Base-by-base conservation (phyloP, 2,329 filamentous ascomycete species). In the Aureobasidium subglaciale region DNA sequence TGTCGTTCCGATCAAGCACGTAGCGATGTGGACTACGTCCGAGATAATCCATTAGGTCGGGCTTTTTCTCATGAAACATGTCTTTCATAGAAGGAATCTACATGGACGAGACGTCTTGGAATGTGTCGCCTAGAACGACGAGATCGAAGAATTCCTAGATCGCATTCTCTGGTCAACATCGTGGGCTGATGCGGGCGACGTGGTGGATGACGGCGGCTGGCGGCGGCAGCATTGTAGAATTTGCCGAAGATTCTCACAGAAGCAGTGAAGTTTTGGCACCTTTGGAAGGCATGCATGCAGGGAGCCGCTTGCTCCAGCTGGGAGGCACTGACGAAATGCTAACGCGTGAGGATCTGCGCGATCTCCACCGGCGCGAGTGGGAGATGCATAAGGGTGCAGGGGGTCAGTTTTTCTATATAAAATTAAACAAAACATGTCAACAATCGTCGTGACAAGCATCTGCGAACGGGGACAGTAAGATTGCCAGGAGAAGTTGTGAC, bases 381-480 rank as follows among this genome's bases (percentile, higher is more conserved):
- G 32, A 34, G 42, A 35, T 46, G 41, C 41, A 49, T 42, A 35
- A 56, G 35, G 20, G 35, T 49, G 35, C 42, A 56, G 43, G 29
- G 43, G 34, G 54, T 25, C 43, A 20, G 42, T 25, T 32, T n/a
- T n/a, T 5, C 35, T 56, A 38, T 56, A 56, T 50, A 50, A 56
- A 29, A 56, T 56, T 50, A 56, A 56, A 35, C 42, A 56, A 50
- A 56, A 43, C 38, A 55, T 27, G 29, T 45, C 50, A 55, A 49
- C 54, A 48, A 34, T 16, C 24, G 25, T 20, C 15, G 18, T 22
- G 38, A 30, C 24, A 29, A 16, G 30, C 38, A 56, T 34, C 29
- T 46, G 41, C 32, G 10, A 48, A 49, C 54, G 20, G 27, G n/a
- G 42, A 56, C 35, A 41, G 49, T 53, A 18, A 42, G 18, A 55